phyloP scores from a whole-genome alignment of 202 grass and related monocot genomes.

The Schoenoplectus tabernaemontani region DNA sequence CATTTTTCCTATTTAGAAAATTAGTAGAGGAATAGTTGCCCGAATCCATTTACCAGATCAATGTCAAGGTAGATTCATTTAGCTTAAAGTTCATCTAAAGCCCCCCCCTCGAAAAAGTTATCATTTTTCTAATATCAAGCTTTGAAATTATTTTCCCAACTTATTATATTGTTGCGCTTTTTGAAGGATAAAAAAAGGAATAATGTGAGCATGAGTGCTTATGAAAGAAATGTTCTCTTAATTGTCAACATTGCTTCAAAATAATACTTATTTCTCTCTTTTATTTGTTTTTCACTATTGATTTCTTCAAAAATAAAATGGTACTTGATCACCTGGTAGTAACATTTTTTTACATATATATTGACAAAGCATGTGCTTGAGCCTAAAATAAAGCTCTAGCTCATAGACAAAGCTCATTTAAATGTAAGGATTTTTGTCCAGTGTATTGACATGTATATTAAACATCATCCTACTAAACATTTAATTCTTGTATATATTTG shows the following conservation, averaged over 20 bases:
- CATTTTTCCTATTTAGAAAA: neutral
- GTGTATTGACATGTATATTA: too few species aligned
- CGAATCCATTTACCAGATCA: constrained; percentile 42
- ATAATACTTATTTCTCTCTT: constrained; percentile 22
- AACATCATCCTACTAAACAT: too few species aligned
- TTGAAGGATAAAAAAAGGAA: constrained; percentile 32
- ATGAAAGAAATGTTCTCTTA: constrained; percentile 35
- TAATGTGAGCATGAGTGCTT: constrained; percentile 29
- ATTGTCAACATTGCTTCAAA: constrained; percentile 46
- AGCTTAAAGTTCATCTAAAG: neutral
- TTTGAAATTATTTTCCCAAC: neutral
- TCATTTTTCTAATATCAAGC: neutral
- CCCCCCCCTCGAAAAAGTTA: neutral
- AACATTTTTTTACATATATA: neutral
- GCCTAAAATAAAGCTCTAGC: neutral
- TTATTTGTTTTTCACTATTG: neutral
- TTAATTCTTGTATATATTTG: too few species aligned
- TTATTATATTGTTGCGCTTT: constrained; percentile 4
- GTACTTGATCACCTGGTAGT: too few species aligned
- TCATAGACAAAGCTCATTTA: neutral
- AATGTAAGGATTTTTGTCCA: neutral
- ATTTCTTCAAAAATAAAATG: neutral
- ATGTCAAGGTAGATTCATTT: constrained; percentile 29
- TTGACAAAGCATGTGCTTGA: neutral
- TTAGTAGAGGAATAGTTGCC: constrained; percentile 32